Conservation (phyloP, 2,329 filamentous ascomycete species). For the Botrytis cinerea region DNA sequence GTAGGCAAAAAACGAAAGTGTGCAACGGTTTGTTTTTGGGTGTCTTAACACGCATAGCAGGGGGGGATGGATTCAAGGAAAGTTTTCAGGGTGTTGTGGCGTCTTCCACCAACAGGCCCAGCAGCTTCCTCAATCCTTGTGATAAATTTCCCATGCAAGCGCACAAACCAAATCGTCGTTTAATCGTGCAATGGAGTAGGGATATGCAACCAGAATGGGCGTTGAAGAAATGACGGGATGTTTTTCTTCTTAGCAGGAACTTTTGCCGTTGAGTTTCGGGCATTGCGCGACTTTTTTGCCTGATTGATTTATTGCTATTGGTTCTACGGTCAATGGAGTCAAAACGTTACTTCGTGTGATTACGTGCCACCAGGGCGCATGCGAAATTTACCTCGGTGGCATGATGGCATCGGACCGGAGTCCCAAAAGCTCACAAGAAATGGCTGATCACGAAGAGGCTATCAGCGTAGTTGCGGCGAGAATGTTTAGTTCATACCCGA, state of each 20-base stretch:
- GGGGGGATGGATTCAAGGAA: slow-evolving; percentile 12
- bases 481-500: not conserved
- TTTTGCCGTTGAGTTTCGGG: slow-evolving; percentile 28
- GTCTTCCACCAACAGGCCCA: slow-evolving; percentile 9
- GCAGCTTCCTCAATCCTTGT: slow-evolving; percentile 26
- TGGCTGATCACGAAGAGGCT: slow-evolving; percentile 2
- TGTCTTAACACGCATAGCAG: slow-evolving; percentile 17
- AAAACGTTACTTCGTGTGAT: slow-evolving; percentile 20
- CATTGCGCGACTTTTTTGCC: slow-evolving; percentile 23
- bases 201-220: slow-evolving; percentile 12
- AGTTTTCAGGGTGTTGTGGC: slow-evolving; percentile 28
- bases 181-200: slow-evolving; percentile 1
- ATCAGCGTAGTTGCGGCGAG: slow-evolving; percentile 18
- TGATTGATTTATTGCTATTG: slow-evolving; percentile 24
- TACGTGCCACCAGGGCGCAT: slow-evolving; percentile 28
- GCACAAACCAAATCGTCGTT: slow-evolving; percentile 27
- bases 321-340: slow-evolving; percentile 14
- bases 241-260: slow-evolving; percentile 23
- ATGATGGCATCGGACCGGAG: slow-evolving; percentile 22
- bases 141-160: slow-evolving; percentile 25
- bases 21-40: slow-evolving; percentile 22
- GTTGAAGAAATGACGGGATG: slow-evolving; percentile 21
- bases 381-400: slow-evolving; percentile 18
- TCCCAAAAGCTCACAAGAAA: not conserved
- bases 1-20: slow-evolving; percentile 15